phyloP scores from a whole-genome alignment of 176 grass and related monocot genomes.

The Zea mays region DNA sequence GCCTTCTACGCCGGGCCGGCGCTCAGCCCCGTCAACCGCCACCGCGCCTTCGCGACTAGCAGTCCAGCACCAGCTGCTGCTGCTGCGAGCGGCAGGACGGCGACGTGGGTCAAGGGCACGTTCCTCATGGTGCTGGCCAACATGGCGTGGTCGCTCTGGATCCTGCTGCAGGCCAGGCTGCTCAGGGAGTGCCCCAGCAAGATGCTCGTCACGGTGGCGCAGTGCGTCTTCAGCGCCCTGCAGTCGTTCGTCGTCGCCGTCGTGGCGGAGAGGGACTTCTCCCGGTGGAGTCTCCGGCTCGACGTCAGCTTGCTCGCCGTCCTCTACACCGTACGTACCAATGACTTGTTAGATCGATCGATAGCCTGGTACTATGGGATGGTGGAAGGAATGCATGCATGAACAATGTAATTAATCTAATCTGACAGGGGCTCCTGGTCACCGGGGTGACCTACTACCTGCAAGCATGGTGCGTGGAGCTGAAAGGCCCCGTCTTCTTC shows the following conservation, averaged over 20 bases:
- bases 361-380: too few species aligned
- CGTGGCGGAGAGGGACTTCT: constrained; percentile 42
- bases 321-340: neutral
- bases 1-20: constrained; percentile 54
- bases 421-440: constrained; percentile 23
- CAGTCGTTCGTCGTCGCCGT: constrained; percentile 38
- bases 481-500: constrained; percentile 46
- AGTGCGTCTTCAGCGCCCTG: constrained; percentile 43
- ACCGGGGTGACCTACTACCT: constrained; percentile 36
- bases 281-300: constrained; percentile 38
- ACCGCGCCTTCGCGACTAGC: constrained; percentile 35
- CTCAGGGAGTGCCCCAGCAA: constrained; percentile 55
- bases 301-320: constrained; percentile 16
- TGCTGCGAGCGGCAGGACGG: neutral
- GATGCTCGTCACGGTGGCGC: constrained; percentile 38
- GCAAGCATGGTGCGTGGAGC: constrained; percentile 45
- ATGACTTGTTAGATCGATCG: too few species aligned
- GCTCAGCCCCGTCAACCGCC: constrained; percentile 53
- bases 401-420: too few species aligned
- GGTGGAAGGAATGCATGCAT: too few species aligned
- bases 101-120: constrained; percentile 58
- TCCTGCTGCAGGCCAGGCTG: constrained; percentile 42
- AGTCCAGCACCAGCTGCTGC: too few species aligned
- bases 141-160: constrained; percentile 54
- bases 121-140: constrained; percentile 58